Conservation (phyloP, 1,284 basidiomycete genomes). For the Rhodotorula sp. region DNA sequence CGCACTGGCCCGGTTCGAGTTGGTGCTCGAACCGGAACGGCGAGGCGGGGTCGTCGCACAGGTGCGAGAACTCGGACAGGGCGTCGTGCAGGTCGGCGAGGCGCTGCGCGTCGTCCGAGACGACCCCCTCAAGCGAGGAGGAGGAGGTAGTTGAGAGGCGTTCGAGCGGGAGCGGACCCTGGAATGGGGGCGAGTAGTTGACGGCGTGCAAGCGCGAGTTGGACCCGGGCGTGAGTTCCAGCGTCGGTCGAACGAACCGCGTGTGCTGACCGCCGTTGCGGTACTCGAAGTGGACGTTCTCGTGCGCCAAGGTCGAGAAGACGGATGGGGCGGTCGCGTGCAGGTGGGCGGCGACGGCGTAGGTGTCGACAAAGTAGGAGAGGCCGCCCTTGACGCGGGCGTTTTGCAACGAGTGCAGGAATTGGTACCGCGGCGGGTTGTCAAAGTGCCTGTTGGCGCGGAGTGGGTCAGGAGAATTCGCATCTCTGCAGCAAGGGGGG, state of each 20-base stretch:
- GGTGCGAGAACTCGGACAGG: constrained; percentile 61
- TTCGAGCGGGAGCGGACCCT: constrained; percentile 61
- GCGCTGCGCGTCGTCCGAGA: constrained; percentile 42
- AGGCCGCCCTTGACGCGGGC: constrained; percentile 72
- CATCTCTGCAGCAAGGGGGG: neutral
- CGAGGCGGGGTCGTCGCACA: constrained; percentile 60
- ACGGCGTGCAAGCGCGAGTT: constrained; percentile 59
- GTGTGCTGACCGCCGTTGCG: constrained; percentile 85
- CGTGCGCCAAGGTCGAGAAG: constrained; percentile 63
- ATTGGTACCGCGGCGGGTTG: constrained; percentile 84
- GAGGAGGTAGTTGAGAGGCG: constrained; percentile 30
- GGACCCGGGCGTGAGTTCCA: constrained; percentile 59
- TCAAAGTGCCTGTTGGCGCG: constrained; percentile 61
- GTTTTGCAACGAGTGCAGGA: constrained; percentile 83
- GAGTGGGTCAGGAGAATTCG: too few species aligned
- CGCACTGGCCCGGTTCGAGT: constrained; percentile 78
- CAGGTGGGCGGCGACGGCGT: constrained; percentile 66
- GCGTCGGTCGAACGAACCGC: constrained; percentile 73
- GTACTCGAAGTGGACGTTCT: constrained; percentile 81
- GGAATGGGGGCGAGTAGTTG: constrained; percentile 95
- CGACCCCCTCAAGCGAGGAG: neutral
- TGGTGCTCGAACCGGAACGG: constrained; percentile 61
- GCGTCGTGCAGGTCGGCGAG: constrained; percentile 62
- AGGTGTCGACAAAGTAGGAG: constrained; percentile 84
- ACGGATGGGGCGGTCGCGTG: constrained; percentile 56